Percentiles rank a stretch among this genome's conserved stretches.
These are phyloP conservation scores for Apium graveolens DNA, from an alignment of 129 eudicot species.

Conservation along the genomic window DNA sequence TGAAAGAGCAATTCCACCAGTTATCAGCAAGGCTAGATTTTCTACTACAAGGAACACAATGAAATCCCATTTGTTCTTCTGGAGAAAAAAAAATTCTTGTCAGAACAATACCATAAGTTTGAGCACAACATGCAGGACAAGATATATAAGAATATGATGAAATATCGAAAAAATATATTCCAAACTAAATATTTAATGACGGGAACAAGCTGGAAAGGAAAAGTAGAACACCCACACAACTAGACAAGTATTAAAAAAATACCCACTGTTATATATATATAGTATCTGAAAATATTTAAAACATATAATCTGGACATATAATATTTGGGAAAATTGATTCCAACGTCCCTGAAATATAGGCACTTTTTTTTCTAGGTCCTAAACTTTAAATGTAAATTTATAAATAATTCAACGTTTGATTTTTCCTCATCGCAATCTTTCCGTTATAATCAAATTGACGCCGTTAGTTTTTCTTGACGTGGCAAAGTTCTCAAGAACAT, in stretches of 20 bases:
- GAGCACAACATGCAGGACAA: background rate
- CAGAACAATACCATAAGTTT: constrained; percentile 11
- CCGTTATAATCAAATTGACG: too few species aligned
- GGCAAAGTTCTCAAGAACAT: too few species aligned
- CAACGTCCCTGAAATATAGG: too few species aligned
- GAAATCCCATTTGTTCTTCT: constrained; percentile 98
- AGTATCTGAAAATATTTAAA: background rate
- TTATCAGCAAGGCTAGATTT: constrained; percentile 17
- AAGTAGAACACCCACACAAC: background rate
- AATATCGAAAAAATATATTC: background rate
- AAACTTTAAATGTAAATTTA: too few species aligned
- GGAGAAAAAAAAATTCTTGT: constrained; percentile 17
- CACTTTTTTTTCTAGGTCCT: too few species aligned
- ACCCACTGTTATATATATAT: background rate
- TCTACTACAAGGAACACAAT: constrained; percentile 67
- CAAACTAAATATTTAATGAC: background rate
- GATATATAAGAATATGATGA: background rate
- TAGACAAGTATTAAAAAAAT: background rate
- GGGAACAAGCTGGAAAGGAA: background rate
- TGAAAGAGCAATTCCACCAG: constrained; percentile 44
- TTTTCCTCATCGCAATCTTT: too few species aligned
- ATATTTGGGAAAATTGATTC: too few species aligned
- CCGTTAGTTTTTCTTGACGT: too few species aligned
- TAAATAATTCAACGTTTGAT: too few species aligned
- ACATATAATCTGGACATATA: background rate